Evolutionary conservation across 176 grass and related monocot genomes (phyloP).

Genomic region (Aechmea fasciata): DNA sequence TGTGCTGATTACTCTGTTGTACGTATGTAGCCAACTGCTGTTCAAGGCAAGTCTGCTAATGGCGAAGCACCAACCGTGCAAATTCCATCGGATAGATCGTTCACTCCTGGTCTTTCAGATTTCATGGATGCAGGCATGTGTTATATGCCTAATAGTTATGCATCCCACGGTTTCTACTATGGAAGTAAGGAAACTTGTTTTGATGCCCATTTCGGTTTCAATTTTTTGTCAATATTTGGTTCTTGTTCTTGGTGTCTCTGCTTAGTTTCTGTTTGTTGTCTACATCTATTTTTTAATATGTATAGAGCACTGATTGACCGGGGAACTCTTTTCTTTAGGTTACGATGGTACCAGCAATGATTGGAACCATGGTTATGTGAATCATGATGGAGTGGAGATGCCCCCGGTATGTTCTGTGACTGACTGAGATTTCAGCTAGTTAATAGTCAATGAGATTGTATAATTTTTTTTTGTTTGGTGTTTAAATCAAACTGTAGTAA

Average conservation of each 20-base stretch:
- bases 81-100: slow-evolving; percentile 43
- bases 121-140: slow-evolving; percentile 67
- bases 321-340: slow-evolving; percentile 29
- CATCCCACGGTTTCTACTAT: slow-evolving; percentile 53
- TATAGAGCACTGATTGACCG: too few species aligned
- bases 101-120: slow-evolving; percentile 67
- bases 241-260: neutral
- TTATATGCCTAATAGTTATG: slow-evolving; percentile 49
- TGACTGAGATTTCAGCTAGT: neutral
- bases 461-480: neutral
- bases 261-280: neutral
- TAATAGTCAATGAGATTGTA: neutral
- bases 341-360: slow-evolving; percentile 71
- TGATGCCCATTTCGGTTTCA: neutral
- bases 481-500: neutral
- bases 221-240: neutral
- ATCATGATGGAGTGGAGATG: slow-evolving; percentile 63
- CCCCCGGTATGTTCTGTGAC: slow-evolving; percentile 25
- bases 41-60: slow-evolving; percentile 41
- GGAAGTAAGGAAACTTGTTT: slow-evolving; percentile 18
- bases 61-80: slow-evolving; percentile 30
- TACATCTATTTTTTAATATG: neutral
- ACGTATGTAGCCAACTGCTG: slow-evolving; percentile 28
- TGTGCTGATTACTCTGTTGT: neutral
- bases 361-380: slow-evolving; percentile 57